Evolutionary conservation across 129 eudicot genomes (phyloP), one percentile per base, ranked within the genome.

Genomic region (Saposhnikovia divaricata): DNA sequence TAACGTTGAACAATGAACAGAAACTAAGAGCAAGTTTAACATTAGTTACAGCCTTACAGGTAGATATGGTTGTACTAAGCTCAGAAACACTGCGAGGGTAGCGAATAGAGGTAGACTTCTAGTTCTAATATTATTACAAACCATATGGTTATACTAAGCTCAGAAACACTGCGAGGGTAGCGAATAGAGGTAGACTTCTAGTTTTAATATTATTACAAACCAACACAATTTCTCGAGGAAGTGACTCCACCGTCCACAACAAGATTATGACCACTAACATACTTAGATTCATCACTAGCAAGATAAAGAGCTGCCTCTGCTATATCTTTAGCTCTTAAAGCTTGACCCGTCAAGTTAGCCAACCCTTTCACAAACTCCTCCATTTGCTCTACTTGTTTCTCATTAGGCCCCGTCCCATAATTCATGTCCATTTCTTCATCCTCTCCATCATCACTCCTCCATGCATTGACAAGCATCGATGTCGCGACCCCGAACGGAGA

Each of bases 171-270:
- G 34, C 34, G n/a, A n/a, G n/a, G n/a, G n/a, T n/a, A n/a, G n/a
- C n/a, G n/a, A n/a, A n/a, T n/a, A n/a, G n/a, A n/a, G n/a, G n/a
- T n/a, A n/a, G n/a, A n/a, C n/a, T n/a, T n/a, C 19, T 68, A 31
- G 42, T 15, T 14, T 0, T 19, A 18, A 21, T 16, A 71, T 39
- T 71, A 39, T 81, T 82, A 85, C 78, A 85, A 79, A 4, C 78
- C 85, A 63, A 85, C 85, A 71, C 79, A 65, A 75, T 85, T 85
- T 63, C 70, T 81, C 3, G 88, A 81, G 12, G 88, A 69, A 7
- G 77, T 73, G 14, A 73, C 48, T 23, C 77, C 77, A 12, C 77
- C 77, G 27, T 73, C 77, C 53, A 73, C 77, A n/a, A 73, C 77
- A 73, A 73, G 77, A 8, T 73, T 73, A 73, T 73, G 77, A 44